Conservation (phyloP, 2,329 filamentous ascomycete species). For the Aureobasidium leucospermi region DNA sequence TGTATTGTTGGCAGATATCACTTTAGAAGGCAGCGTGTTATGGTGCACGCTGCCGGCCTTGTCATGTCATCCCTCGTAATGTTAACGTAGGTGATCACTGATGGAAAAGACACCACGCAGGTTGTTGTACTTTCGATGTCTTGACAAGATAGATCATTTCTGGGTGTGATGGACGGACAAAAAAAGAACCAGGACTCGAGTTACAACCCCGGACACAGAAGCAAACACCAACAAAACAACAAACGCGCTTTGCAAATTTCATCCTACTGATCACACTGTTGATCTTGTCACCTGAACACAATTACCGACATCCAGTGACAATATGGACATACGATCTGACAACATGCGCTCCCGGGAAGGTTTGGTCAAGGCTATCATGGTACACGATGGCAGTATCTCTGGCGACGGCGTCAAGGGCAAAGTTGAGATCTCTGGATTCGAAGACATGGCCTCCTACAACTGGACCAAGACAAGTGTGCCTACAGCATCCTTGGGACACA, state of each 20-base stretch:
- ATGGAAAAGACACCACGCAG: too few relatives aligned
- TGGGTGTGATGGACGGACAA: too few relatives aligned
- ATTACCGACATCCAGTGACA: background rate
- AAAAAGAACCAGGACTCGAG: too few relatives aligned
- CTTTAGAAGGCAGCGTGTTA: too few relatives aligned
- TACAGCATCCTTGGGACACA: background rate
- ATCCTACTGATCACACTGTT: background rate
- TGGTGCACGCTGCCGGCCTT: too few relatives aligned
- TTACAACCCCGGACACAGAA: too few relatives aligned
- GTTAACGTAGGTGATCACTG: too few relatives aligned
- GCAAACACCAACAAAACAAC: background rate
- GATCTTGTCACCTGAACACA: background rate
- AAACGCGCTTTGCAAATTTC: background rate
- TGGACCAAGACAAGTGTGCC: background rate
- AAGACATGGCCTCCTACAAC: background rate
- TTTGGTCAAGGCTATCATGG: background rate
- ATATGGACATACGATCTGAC: background rate
- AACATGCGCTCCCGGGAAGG: background rate
- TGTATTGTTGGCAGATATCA: too few relatives aligned
- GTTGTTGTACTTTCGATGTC: too few relatives aligned
- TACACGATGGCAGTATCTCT: background rate
- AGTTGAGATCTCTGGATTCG: background rate
- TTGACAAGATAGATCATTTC: too few relatives aligned
- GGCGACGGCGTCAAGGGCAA: background rate
- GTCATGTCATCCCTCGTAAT: too few relatives aligned